Evolutionary conservation across 176 grass and related monocot species (phyloP), one percentile per base, ranked within the genome.

Genomic region (Luzula sylvatica): DNA sequence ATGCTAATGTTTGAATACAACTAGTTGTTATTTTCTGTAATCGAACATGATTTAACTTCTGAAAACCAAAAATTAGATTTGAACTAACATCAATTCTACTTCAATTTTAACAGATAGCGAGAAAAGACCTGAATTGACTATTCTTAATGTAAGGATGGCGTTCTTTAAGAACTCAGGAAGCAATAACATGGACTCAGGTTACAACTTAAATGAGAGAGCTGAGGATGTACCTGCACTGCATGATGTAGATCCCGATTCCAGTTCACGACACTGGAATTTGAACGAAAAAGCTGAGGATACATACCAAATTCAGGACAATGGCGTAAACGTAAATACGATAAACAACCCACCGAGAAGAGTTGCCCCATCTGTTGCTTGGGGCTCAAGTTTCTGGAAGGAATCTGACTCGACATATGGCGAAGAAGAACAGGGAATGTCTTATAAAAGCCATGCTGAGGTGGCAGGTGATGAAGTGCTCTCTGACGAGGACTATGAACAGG

Each of bases 401-500:
- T 77, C 66, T 69, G 13, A 44, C 80, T 20, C 81, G 72, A 46
- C 53, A 62, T n/a, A 53, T 4, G 23, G 20, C 16, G 78, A 94
- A 55, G 66, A 67, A 45, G 66, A 65, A 78, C 65, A 76, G 22
- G 77, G 80, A 65, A 60, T 52, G 11, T 49, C 75, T 23, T 72
- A 72, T 40, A 67, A 62, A 74, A 81, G 51, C 41, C 61, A 86
- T 15, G 64, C 75, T 11, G 84, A 81, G 24, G 74, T 82, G 38
- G 77, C 81, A 19, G 80, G 83, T 42, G 84, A 95, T 39, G 90
- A 95, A 41, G 86, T 96, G 92, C 85, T 89, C 11, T 89, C 92
- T 0, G 92, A 96, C 73, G 81, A 96, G 50, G 88, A 96, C 56
- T 90, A 96, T 26, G 85, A 96, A 61, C 92, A 90, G 72, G 85